Evolutionary conservation across 768 basidiomycete species (phyloP), one percentile per base, ranked within the genome.

Genomic region (Lentinula sp.): DNA sequence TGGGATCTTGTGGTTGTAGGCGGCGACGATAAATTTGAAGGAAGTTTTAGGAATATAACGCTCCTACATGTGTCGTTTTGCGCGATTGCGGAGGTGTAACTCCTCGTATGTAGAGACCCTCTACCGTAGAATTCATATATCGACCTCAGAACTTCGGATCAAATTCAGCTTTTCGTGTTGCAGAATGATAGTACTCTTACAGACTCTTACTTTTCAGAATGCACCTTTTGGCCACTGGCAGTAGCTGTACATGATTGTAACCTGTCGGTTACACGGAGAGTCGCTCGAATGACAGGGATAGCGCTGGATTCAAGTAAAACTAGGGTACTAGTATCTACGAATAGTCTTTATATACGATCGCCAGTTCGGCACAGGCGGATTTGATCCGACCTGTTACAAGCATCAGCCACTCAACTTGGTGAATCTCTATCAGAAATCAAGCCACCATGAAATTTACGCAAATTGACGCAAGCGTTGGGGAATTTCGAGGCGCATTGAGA

Each of bases 161-260:
- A 60, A 43, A 60, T 37, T 65, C 57, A 62, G 18, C 6, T 18
- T 36, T 10, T 42, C 61, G 56, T 57, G 39, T 23, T 48, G 51
- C 42, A 46, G 57, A 59, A 43, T 51, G 60, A 1, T 39, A 61
- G 55, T 49, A n/a, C 39, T 73, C 84, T 59, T 62, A 95, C 94
- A n/a, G n/a, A n/a, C n/a, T n/a, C n/a, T n/a, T n/a, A n/a, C 88
- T 94, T 69, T 98, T 81, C 54, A 95, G 71, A 48, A 96, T 86
- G 66, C 93, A 91, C 65, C 96, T 76, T 61, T 79, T 74, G 0
- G 91, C 89, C 32, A n/a, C n/a, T n/a, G n/a, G n/a, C n/a, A 99
- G 77, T n/a, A 83, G 70, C 50, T 78, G 73, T 0, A 90, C 93
- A 62, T 96, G 86, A 39, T 85, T 83, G n/a, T n/a, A n/a, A n/a